Conservation (phyloP, 2,329 filamentous ascomycete species). For the Botrytis paeoniae region DNA sequence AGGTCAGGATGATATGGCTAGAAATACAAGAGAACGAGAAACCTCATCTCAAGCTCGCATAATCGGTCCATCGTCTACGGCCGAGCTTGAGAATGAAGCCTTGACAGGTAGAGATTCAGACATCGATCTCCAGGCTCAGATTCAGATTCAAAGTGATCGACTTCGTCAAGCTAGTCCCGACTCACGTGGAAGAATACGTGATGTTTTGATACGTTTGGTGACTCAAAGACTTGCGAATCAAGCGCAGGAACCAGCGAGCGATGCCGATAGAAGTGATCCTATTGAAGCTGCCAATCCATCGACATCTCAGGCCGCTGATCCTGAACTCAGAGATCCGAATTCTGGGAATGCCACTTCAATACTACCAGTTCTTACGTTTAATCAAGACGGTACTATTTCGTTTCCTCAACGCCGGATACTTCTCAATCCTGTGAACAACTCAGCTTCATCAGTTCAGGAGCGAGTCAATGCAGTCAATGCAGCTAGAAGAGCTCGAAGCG, state of each 20-base stretch:
- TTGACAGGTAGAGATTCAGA: not conserved
- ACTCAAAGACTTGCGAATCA: too few species aligned
- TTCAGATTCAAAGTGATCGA: not conserved
- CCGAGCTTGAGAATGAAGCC: not conserved
- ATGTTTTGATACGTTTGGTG: not conserved
- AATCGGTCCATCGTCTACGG: accelerated
- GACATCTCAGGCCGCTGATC: not conserved
- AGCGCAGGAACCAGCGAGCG: not conserved
- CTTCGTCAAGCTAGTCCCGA: not conserved
- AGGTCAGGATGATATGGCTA: not conserved
- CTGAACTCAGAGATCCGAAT: not conserved
- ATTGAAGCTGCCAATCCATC: accelerated
- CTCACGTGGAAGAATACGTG: not conserved
- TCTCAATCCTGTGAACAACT: not conserved
- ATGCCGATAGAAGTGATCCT: accelerated
- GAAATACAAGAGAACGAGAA: not conserved
- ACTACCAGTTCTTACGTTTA: not conserved
- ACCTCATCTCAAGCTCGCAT: not conserved
- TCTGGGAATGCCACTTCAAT: not conserved
- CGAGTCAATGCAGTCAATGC: not conserved
- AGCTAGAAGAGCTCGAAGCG: not conserved
- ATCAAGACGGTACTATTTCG: not conserved
- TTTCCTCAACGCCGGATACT: not conserved
- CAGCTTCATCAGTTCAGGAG: not conserved
- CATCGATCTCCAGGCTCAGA: not conserved